These are phyloP conservation scores for Russula sp. DNA, from an alignment of 768 basidiomycete genomes.

Conservation along the genomic window DNA sequence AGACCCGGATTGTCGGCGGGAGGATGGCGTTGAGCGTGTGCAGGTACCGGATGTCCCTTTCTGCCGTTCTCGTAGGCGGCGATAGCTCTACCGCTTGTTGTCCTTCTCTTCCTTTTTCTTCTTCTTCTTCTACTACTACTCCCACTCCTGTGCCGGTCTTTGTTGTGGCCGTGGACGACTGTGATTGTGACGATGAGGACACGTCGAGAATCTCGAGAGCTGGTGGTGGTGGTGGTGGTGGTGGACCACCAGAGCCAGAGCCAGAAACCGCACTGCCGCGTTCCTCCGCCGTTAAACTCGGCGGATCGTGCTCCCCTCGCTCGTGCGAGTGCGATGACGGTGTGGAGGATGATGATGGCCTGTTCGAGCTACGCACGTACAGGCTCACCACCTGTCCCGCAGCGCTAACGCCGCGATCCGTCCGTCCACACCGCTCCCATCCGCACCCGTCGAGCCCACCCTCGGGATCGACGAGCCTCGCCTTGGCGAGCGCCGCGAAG, in stretches of 20 bases:
- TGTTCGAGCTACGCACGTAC: constrained; percentile 74
- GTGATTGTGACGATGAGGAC: too few relatives aligned
- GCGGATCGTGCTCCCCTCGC: neutral
- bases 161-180: too few relatives aligned
- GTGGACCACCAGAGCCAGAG: neutral
- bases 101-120: neutral
- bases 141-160: too few relatives aligned
- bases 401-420: constrained; percentile 91
- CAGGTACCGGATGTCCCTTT: constrained; percentile 64
- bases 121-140: neutral
- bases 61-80: neutral
- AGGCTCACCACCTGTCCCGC: constrained; percentile 90
- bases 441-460: constrained; percentile 78
- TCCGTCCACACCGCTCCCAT: constrained; percentile 89
- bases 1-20: constrained; percentile 80
- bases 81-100: neutral
- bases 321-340: neutral
- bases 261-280: neutral
- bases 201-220: neutral
- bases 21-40: constrained; percentile 79
- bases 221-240: neutral
- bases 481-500: constrained; percentile 69
- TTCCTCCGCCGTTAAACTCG: neutral
- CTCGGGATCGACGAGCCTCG: constrained; percentile 66
- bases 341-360: neutral